These are phyloP conservation scores for Macaranga tanarius DNA, from an alignment of 441 rosid genomes.

Conservation along the genomic window DNA sequence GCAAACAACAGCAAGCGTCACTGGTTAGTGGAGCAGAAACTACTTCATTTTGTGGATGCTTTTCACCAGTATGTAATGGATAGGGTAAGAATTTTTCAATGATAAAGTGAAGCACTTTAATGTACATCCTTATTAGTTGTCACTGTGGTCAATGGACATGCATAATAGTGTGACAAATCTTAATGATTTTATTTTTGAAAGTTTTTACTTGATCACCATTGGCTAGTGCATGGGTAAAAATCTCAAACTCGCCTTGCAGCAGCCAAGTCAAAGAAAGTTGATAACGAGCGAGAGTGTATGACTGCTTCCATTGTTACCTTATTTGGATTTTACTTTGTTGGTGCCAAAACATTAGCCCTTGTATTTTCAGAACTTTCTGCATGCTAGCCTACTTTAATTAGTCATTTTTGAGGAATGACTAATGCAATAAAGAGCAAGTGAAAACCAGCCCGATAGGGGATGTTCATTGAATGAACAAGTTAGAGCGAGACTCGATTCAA, in stretches of 20 bases:
- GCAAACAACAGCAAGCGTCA: conserved; percentile 64
- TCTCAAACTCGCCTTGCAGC: not conserved
- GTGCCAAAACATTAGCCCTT: not conserved
- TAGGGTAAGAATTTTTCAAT: conserved; percentile 59
- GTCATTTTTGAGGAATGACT: too few species aligned
- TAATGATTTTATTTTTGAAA: not conserved
- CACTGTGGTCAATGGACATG: not conserved
- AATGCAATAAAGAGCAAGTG: too few species aligned
- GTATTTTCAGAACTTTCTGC: not conserved
- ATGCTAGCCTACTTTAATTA: not conserved
- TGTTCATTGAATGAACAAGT: too few species aligned
- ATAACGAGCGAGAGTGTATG: not conserved
- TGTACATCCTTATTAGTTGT: not conserved
- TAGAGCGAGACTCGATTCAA: too few species aligned
- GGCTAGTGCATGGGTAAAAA: not conserved
- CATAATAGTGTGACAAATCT: not conserved
- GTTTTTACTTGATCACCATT: not conserved
- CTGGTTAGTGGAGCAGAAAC: conserved; percentile 97
- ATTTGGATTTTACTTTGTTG: not conserved
- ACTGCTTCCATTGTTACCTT: not conserved
- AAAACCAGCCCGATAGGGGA: too few species aligned
- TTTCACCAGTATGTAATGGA: conserved; percentile 99
- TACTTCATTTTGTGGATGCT: conserved; percentile 96
- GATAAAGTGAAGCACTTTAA: conserved; percentile 9
- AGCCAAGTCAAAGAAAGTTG: not conserved